Evolutionary conservation across 73 alveolate genomes (phyloP).

Genomic region (Effrenium voratum): DNA sequence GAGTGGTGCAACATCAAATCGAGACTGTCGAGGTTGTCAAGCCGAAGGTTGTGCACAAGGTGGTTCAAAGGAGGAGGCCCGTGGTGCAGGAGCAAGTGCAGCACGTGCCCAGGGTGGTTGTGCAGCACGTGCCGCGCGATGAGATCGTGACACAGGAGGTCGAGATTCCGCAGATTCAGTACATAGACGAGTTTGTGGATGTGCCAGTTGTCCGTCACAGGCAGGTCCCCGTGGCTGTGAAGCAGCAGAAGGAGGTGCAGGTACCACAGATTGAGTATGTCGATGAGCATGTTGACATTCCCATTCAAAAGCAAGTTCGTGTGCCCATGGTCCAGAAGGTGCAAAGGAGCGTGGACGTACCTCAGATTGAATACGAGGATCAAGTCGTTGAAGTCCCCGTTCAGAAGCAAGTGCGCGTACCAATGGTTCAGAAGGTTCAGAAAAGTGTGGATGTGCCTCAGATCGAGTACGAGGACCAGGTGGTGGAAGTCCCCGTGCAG

Average conservation of each 20-base stretch:
- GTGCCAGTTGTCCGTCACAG: constrained; percentile 51
- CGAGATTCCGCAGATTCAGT: constrained; percentile 43
- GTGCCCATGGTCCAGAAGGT: constrained; percentile 77
- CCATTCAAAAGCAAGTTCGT: constrained; percentile 24
- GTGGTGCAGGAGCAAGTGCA: constrained; percentile 53
- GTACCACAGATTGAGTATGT: constrained; percentile 20
- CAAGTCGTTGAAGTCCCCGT: constrained; percentile 62
- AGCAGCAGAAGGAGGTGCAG: constrained; percentile 40
- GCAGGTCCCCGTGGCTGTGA: constrained; percentile 39
- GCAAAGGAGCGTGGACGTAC: constrained; percentile 49
- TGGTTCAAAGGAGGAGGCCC: constrained; percentile 50
- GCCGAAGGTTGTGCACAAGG: constrained; percentile 67
- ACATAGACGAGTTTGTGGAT: constrained; percentile 47
- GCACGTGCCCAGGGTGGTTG: constrained; percentile 37
- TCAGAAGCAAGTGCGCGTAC: constrained; percentile 33
- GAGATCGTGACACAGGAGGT: constrained; percentile 19
- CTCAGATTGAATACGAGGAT: constrained; percentile 11
- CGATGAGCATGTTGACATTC: constrained; percentile 10
- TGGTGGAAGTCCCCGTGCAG: constrained; percentile 56
- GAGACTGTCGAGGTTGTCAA: constrained; percentile 84
- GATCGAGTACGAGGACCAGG: constrained; percentile 39
- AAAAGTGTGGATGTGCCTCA: constrained; percentile 52
- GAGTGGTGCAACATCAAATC: constrained; percentile 19
- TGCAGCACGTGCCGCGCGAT: constrained; percentile 41
- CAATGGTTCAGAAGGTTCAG: constrained; percentile 62